Evolutionary conservation across 768 basidiomycete genomes (phyloP), one percentile per base, ranked within the genome.

Genomic region (Pulveroboletus sp.): DNA sequence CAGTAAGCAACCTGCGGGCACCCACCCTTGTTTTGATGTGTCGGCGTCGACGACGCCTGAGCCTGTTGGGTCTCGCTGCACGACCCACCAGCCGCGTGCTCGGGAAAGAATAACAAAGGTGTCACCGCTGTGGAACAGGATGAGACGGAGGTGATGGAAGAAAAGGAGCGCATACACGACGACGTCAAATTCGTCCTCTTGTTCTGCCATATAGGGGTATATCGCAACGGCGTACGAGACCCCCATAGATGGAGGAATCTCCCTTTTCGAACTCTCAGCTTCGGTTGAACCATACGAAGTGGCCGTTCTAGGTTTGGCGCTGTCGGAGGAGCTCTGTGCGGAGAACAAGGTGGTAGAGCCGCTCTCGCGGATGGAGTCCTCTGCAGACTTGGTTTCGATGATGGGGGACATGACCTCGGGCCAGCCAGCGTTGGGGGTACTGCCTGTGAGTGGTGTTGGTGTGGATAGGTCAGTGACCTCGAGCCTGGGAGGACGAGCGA

Each of bases 41-140:
- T 93, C 90, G 14, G 83, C 74, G 61, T 85, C 86, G 24, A 91
- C 83, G 19, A 83, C 68, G 10, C 93, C 91, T 4, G 84, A 78
- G 5, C 93, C 93, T 30, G 81, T 83, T 26, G 88, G 88, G 68
- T 99, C 96, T 29, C 89, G 84, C 64, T 98, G 94, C 5, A 98
- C 96, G 29, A 97, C 89, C 93, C 95, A 99, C 96, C 96, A 99
- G 1, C 96, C 95, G 47, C 94, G 85, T n/a, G 93, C 86, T 45
- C 94, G 83, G 46, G 90, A 90, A 35, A 93, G 73, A 55, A 97
- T 94, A 54, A 95, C 82, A 69, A 93, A 97, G 1, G 93, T 93
- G 62, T 94, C 91, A 34, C 92, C 93, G 14, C 92, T 94, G 51
- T 3, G 45, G 23, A 12, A 47, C 14, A 36, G 48, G 2, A 26